Base-by-base conservation (phyloP, 805 yeast genomes). In the Nakazawaea holstii region DNA sequence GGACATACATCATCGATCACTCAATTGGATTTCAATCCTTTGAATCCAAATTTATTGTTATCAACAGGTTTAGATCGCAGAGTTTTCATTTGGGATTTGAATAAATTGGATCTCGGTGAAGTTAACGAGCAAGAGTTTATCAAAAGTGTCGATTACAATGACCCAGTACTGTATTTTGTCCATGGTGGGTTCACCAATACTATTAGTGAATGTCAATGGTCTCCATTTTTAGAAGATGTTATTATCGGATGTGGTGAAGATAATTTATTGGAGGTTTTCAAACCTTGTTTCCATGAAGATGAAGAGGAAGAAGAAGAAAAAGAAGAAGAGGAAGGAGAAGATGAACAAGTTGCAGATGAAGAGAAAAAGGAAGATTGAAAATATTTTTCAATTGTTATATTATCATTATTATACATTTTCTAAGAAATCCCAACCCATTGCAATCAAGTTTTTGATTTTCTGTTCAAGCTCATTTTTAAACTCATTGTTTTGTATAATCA, bases 111-210 rank as follows among this genome's bases (percentile, higher is more conserved):
- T 29, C 80, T 79, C 46, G 76, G 74, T 7, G 84, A 79, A 31
- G 78, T 75, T 52, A 74, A 69, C 44, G 71, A 69, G 42, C 79
- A 74, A 47, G 77, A 77, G 49, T 76, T 72, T 45, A 69, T 70
- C 26, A 84, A 76, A 53, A 82, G 77, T 52, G 59, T 59, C 37
- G 73, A 74, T 28, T 77, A 76, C 51, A 79, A 80, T 9, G 95
- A 90, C 53, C 94, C 96, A 6, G 84, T 89, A 60, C 73, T 89
- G 49, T 65, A 67, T 24, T 89, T 87, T 59, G 76, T 87, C 57
- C 96, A 90, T 63, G 96, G 95, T 13, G 96, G 96, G 10, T 96
- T 89, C 65, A 79, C 90, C 2, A 79, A 77, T 41, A 72, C 81
- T 45, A 73, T 89, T 39, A 72, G 80, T 48, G 92, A 83, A 53